Evolutionary conservation across 2,329 filamentous ascomycete species (phyloP).

Genomic region (Plectosphaerella sp.): DNA sequence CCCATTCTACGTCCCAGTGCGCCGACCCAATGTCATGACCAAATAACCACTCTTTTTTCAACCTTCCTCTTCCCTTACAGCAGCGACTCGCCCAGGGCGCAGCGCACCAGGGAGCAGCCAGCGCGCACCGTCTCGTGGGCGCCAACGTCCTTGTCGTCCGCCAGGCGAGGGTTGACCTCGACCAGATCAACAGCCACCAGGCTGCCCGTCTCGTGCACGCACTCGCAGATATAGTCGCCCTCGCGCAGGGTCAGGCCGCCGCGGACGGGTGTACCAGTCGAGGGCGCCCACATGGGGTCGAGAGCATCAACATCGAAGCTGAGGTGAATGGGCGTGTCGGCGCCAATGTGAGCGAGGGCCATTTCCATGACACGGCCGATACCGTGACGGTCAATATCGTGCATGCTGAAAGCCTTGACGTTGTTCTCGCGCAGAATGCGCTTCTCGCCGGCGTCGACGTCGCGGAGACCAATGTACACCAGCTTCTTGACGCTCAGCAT

Average conservation of each 20-base stretch:
- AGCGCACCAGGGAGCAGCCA: constrained; percentile 86
- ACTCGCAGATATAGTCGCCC: constrained; percentile 94
- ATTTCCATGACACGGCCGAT: constrained; percentile 97
- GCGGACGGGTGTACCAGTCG: constrained; percentile 90
- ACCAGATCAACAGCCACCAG: constrained; percentile 78
- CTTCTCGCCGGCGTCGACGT: constrained; percentile 94
- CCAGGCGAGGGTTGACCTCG: constrained; percentile 73
- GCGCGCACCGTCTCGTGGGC: constrained; percentile 84
- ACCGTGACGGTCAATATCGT: constrained; percentile 89
- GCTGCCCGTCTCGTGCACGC: constrained; percentile 74
- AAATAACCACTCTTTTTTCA: background rate
- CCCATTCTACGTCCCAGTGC: background rate
- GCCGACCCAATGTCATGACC: background rate
- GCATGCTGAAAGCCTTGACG: constrained; percentile 97
- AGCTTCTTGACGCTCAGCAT: constrained; percentile 72
- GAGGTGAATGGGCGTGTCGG: constrained; percentile 92
- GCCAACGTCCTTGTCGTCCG: constrained; percentile 53
- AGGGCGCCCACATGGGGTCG: constrained; percentile 93
- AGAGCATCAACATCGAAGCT: constrained; percentile 96
- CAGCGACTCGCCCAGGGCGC: constrained; percentile 86
- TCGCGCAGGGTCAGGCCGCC: constrained; percentile 91
- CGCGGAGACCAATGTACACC: constrained; percentile 92
- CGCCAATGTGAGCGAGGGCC: constrained; percentile 94
- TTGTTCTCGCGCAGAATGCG: constrained; percentile 80
- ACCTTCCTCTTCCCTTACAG: constrained; percentile 44